phyloP scores from a whole-genome alignment of 805 yeast species.

The Metschnikowia chrysomelidarum region DNA sequence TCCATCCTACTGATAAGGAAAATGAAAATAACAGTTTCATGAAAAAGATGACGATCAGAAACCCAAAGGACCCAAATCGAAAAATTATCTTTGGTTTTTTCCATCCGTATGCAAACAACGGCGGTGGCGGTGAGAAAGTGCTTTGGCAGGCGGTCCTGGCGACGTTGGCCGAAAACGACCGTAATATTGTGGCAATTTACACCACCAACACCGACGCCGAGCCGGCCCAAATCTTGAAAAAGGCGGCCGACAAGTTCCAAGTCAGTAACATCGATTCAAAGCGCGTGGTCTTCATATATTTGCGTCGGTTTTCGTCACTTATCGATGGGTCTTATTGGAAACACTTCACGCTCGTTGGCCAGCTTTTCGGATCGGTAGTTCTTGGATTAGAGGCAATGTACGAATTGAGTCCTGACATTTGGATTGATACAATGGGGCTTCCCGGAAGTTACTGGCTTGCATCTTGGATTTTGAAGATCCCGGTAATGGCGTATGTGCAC shows the following conservation, averaged over 20 bases:
- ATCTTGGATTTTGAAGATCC: slow-evolving; percentile 55
- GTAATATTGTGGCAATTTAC: slow-evolving; percentile 65
- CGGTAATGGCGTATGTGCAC: slow-evolving; percentile 87
- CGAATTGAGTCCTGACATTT: slow-evolving; percentile 77
- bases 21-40: slow-evolving; percentile 24
- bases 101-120: slow-evolving; percentile 94
- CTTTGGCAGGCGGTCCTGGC: slow-evolving; percentile 89
- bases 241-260: slow-evolving; percentile 56
- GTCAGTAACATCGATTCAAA: slow-evolving; percentile 43
- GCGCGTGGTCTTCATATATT: slow-evolving; percentile 61
- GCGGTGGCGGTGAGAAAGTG: slow-evolving; percentile 98
- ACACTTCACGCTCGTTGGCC: slow-evolving; percentile 78
- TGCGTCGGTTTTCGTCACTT: slow-evolving; percentile 49
- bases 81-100: slow-evolving; percentile 72
- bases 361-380: slow-evolving; percentile 74
- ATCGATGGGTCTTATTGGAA: slow-evolving; percentile 78
- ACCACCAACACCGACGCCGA: slow-evolving; percentile 59
- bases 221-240: slow-evolving; percentile 48
- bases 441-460: slow-evolving; percentile 82
- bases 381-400: slow-evolving; percentile 69
- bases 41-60: slow-evolving; percentile 29
- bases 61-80: slow-evolving; percentile 37
- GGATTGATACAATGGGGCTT: slow-evolving; percentile 92
- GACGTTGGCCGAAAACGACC: slow-evolving; percentile 50
- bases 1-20: slow-evolving; percentile 28